Evolutionary conservation across 148 eudicot species (phyloP), one percentile per base, ranked within the genome.

Genomic region (Diospyros lotus): DNA sequence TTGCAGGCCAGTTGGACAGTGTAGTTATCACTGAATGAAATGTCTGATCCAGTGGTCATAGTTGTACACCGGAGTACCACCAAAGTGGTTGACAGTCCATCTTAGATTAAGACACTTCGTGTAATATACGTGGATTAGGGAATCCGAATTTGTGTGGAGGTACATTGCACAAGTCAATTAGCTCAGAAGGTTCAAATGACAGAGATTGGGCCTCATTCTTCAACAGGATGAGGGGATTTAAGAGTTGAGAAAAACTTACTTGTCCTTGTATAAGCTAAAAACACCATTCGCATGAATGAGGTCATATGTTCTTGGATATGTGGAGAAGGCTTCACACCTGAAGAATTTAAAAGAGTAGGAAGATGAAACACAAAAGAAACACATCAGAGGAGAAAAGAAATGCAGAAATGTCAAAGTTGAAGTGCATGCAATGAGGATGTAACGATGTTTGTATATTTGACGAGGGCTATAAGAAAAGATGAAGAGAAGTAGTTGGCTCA

Each of bases 261-360:
- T 83, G 78, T 81, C 80, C 83, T 78, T 81, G 58, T 86, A 86
- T 73, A 86, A 68, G 81, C 83, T 86, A 68, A 86, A 86, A 50
- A 86, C 67, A 41, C 85, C 78, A 38, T 79, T 52, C 18, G 87
- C 85, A 64, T 86, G 89, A 61, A 86, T 83, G 60, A 86, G 71
- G 76, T 86, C 89, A 66, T 86, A 86, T 8, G 89, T 86, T 78
- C 89, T 77, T 1, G 89, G 89, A 61, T 86, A 86, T 46, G 89
- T 86, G 28, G 89, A 86, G 75, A 86, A 86, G 46, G 83, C 89
- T 75, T 86, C 89, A 77, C 89, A 86, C 89, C 89, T 86, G 71
- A 38, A 78, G 63, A 78, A 69, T 2, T 73, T 4, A 50, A 52
- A 74, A 64, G 10, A 38, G 73, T 48, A 8, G 52, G 52, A 48